Percentiles rank a stretch among this genome's conserved stretches.
These are phyloP conservation scores for Nicotiana noctiflora DNA, from an alignment of 257 asterid genomes.

Conservation along the genomic window DNA sequence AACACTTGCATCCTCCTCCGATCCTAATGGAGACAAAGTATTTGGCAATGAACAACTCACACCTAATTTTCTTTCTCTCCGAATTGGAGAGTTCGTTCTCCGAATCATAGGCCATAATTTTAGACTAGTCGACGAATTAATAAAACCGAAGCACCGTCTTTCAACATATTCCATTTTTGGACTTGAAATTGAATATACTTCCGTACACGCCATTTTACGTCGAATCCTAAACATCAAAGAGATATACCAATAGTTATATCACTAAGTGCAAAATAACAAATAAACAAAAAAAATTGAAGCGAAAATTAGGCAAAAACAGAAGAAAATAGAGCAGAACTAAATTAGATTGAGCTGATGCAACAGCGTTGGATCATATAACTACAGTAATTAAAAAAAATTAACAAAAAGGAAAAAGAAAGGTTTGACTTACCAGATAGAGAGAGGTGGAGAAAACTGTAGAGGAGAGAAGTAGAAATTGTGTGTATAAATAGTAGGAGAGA, in stretches of 20 bases:
- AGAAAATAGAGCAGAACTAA: neutral
- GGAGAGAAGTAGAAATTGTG: neutral
- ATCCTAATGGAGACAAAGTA: constrained; percentile 32
- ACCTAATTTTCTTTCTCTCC: constrained; percentile 16
- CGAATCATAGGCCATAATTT: constrained; percentile 17
- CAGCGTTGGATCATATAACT: neutral
- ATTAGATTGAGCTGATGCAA: neutral
- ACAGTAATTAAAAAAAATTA: neutral
- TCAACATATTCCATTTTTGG: constrained; percentile 45
- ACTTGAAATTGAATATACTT: constrained; percentile 43
- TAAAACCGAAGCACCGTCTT: constrained; percentile 22
- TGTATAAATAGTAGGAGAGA: constrained; percentile 4
- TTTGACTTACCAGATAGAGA: neutral
- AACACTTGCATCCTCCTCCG: constrained; percentile 28
- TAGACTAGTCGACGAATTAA: constrained; percentile 30
- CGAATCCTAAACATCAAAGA: constrained; percentile 5
- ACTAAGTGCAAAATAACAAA: neutral
- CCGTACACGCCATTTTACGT: constrained; percentile 48
- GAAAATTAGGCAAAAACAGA: neutral
- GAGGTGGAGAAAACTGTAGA: neutral
- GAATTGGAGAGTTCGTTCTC: neutral
- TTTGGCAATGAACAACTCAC: constrained; percentile 40
- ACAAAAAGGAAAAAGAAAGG: neutral
- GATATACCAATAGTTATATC: neutral
- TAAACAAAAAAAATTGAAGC: constrained; percentile 3